phyloP scores from a whole-genome alignment of 139 green algal genomes.

The Tetradesmus lagerheimii region DNA sequence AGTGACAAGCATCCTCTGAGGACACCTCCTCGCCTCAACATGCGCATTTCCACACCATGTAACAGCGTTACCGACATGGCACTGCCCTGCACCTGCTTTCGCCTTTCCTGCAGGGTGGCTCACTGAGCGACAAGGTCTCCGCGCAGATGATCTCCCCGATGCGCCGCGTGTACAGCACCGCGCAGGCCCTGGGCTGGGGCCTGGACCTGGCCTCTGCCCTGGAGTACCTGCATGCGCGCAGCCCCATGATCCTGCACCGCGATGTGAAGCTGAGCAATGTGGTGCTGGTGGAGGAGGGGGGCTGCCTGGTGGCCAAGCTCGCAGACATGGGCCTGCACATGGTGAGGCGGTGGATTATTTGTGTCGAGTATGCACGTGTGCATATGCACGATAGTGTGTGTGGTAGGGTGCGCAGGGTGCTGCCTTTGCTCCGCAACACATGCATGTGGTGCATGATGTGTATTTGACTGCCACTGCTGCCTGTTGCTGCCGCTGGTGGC shows the following conservation, averaged over 20 bases:
- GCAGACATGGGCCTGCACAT: slow-evolving; percentile 41
- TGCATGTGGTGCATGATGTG: too few relatives aligned
- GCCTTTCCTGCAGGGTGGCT: slow-evolving; percentile 5
- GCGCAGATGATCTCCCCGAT: slow-evolving; percentile 34
- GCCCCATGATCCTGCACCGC: slow-evolving; percentile 48
- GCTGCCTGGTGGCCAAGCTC: not conserved
- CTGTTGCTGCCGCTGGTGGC: too few relatives aligned
- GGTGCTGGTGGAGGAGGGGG: slow-evolving; percentile 15
- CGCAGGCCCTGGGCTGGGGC: not conserved
- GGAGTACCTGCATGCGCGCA: slow-evolving; percentile 46
- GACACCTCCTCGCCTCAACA: too few relatives aligned
- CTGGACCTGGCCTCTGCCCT: slow-evolving; percentile 38
- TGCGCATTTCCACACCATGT: too few relatives aligned
- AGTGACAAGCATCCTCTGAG: too few relatives aligned
- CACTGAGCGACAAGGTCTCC: slow-evolving; percentile 1
- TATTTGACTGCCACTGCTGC: too few relatives aligned
- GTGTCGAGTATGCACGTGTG: not conserved
- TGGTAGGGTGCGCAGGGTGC: too few relatives aligned
- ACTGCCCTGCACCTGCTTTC: not conserved
- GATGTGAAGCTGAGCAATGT: slow-evolving; percentile 57
- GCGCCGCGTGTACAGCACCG: slow-evolving; percentile 21
- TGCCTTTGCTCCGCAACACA: too few relatives aligned
- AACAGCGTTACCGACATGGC: too few relatives aligned
- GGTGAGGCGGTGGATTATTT: not conserved
- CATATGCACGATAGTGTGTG: not conserved